Evolutionary conservation across 208 protist genomes (phyloP).

Genomic region (Blechomonas ayalai): DNA sequence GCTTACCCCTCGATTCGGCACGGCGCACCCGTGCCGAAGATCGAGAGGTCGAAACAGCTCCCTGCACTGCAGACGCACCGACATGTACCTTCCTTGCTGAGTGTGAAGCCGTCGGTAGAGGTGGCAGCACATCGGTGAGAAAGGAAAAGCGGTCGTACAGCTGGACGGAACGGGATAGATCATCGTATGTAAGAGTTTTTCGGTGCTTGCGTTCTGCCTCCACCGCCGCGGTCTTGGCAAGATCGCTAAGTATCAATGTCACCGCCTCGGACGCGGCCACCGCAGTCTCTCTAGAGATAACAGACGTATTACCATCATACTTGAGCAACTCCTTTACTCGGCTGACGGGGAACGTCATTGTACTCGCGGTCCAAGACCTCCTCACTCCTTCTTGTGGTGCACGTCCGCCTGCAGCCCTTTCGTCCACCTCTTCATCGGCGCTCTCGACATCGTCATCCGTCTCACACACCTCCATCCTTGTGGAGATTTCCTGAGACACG

Average conservation of each 20-base stretch:
- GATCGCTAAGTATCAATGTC: slow-evolving; percentile 48
- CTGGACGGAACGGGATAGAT: slow-evolving; percentile 46
- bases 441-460: slow-evolving; percentile 4
- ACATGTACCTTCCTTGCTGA: neutral
- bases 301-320: slow-evolving; percentile 36
- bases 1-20: too few species aligned
- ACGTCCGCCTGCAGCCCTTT: slow-evolving; percentile 1
- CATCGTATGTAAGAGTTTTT: slow-evolving; percentile 62
- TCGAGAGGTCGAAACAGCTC: too few species aligned
- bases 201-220: slow-evolving; percentile 39
- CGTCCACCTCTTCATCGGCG: neutral
- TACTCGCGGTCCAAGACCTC: too few species aligned
- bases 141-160: slow-evolving; percentile 70
- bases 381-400: slow-evolving; percentile 1
- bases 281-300: slow-evolving; percentile 44
- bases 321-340: slow-evolving; percentile 67
- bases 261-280: slow-evolving; percentile 44
- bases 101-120: neutral
- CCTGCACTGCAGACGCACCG: too few species aligned
- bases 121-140: slow-evolving; percentile 45
- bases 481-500: too few species aligned
- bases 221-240: slow-evolving; percentile 32
- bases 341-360: slow-evolving; percentile 43
- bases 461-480: slow-evolving; percentile 5
- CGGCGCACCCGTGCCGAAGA: too few species aligned